Evolutionary conservation across 768 basidiomycete species (phyloP).

Genomic region (Butyriboletus loyo): DNA sequence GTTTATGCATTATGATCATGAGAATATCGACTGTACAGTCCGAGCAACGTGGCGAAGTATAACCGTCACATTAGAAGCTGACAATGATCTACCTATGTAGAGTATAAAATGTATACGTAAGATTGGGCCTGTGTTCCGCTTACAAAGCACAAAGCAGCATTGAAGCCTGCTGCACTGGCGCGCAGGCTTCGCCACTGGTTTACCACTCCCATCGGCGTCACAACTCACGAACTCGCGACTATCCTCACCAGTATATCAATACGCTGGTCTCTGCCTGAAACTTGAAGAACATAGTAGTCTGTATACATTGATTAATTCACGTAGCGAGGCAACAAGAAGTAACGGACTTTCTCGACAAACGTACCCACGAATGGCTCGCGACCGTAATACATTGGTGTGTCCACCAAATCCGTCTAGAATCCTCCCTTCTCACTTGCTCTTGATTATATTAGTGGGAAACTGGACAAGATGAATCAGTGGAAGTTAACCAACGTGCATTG

Average conservation of each 20-base stretch:
- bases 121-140: too few relatives aligned
- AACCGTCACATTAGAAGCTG: too few relatives aligned
- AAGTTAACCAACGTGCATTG: constrained; percentile 94
- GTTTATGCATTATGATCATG: too few relatives aligned
- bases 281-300: neutral
- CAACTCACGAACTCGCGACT: neutral
- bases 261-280: neutral
- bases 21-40: too few relatives aligned
- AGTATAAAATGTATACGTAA: too few relatives aligned
- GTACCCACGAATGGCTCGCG: constrained; percentile 23
- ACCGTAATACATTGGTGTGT: constrained; percentile 31
- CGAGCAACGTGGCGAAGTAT: too few relatives aligned
- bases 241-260: neutral
- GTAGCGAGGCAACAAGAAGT: neutral
- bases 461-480: constrained; percentile 79
- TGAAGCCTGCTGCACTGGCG: too few relatives aligned
- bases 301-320: neutral
- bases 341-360: neutral
- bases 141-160: neutral
- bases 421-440: neutral
- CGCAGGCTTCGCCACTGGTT: too few relatives aligned
- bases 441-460: constrained; percentile 40
- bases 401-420: neutral
- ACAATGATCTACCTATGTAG: too few relatives aligned
- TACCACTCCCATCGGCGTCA: neutral